Percentiles rank a stretch among this genome's conserved stretches.
These are phyloP conservation scores for Emergomyces orientalis DNA, from an alignment of 2,329 filamentous ascomycete genomes.

Conservation along the genomic window DNA sequence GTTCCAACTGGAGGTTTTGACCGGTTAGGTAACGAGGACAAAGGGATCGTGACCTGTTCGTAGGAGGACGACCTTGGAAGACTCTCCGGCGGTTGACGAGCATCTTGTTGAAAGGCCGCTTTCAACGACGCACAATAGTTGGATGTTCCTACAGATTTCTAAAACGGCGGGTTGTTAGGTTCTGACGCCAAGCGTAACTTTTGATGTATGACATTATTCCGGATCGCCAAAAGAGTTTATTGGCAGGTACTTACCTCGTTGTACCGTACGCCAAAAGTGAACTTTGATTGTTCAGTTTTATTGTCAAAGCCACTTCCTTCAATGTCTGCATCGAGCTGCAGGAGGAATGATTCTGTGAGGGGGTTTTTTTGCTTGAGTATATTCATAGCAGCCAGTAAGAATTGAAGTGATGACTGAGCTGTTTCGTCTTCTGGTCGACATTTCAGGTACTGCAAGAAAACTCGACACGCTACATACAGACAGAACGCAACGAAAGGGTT, in stretches of 20 bases:
- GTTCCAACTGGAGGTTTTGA: background rate
- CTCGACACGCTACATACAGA: slow-evolving; percentile 86
- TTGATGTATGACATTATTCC: background rate
- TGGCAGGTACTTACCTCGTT: background rate
- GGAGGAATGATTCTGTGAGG: slow-evolving; percentile 85
- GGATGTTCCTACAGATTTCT: background rate
- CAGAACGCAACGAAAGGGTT: slow-evolving; percentile 95
- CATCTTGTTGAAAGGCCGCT: background rate
- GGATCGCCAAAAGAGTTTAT: background rate
- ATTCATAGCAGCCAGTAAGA: slow-evolving; percentile 82
- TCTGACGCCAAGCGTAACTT: background rate
- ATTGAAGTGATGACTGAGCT: slow-evolving; percentile 73
- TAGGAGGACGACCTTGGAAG: background rate
- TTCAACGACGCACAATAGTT: background rate
- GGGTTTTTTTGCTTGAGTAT: slow-evolving; percentile 81
- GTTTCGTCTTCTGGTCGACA: slow-evolving; percentile 74
- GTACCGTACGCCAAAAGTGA: slow-evolving; percentile 1
- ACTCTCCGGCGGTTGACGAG: background rate
- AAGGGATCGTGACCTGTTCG: background rate
- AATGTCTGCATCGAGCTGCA: slow-evolving; percentile 86
- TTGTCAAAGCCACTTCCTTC: slow-evolving; percentile 43
- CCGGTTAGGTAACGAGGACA: background rate
- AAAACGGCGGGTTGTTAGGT: background rate
- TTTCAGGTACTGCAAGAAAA: slow-evolving; percentile 95
- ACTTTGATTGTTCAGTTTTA: slow-evolving; percentile 4